Percentiles rank a stretch among this genome's conserved stretches.
Conservation (phyloP, 805 yeast species). For the Metschnikowia lochheadii region DNA sequence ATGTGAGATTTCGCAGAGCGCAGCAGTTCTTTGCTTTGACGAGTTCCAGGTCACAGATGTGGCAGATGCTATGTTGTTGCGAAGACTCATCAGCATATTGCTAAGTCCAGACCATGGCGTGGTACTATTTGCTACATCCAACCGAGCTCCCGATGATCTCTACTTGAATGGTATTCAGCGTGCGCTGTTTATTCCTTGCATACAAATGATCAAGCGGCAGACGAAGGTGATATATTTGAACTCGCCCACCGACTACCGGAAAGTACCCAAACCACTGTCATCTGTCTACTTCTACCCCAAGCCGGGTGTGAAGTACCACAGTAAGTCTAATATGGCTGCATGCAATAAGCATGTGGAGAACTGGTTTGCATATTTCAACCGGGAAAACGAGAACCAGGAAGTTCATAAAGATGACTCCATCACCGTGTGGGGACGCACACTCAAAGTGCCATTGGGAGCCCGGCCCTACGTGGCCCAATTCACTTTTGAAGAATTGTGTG, state of each 20-base stretch:
- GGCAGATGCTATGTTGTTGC: constrained; percentile 94
- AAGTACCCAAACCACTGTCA: constrained; percentile 76
- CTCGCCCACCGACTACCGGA: constrained; percentile 92
- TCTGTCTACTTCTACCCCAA: constrained; percentile 74
- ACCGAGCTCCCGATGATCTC: constrained; percentile 90
- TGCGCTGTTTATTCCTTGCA: constrained; percentile 88
- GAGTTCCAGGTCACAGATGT: constrained; percentile 98
- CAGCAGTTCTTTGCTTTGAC: constrained; percentile 87
- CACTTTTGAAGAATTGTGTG: constrained; percentile 82
- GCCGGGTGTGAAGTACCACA: constrained; percentile 52
- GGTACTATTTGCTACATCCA: constrained; percentile 87
- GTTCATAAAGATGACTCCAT: constrained; percentile 25
- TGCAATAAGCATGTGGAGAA: constrained; percentile 59
- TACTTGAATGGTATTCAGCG: constrained; percentile 94
- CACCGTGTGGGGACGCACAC: constrained; percentile 84
- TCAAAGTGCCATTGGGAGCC: constrained; percentile 69
- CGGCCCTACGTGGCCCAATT: constrained; percentile 86
- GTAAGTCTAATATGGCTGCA: constrained; percentile 46
- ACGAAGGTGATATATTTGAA: constrained; percentile 76
- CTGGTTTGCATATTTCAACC: constrained; percentile 81
- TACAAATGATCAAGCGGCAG: constrained; percentile 66
- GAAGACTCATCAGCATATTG: constrained; percentile 67
- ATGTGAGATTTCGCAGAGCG: constrained; percentile 68
- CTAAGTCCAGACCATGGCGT: constrained; percentile 76
- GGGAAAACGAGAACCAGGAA: constrained; percentile 40